Evolutionary conservation across 2,329 filamentous ascomycete species (phyloP).

Genomic region (Microcyclospora tardicrescens): DNA sequence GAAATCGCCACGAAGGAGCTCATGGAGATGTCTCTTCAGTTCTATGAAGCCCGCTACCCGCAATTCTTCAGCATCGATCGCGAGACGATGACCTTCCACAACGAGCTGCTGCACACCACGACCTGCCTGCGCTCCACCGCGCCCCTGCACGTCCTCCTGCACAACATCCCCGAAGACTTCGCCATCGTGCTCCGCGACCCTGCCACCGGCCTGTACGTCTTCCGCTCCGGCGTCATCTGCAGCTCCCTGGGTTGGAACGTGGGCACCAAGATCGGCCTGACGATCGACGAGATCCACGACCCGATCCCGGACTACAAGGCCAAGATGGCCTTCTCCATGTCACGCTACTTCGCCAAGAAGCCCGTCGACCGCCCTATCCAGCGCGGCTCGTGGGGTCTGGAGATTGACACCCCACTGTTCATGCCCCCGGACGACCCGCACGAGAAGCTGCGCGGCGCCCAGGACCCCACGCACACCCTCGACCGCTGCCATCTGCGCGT

Average conservation of each 20-base stretch:
- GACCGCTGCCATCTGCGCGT: slow-evolving; percentile 58
- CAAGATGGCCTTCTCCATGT: slow-evolving; percentile 82
- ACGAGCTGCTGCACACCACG: slow-evolving; percentile 51
- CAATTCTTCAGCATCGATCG: slow-evolving; percentile 52
- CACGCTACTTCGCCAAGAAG: slow-evolving; percentile 73
- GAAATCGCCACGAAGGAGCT: slow-evolving; percentile 72
- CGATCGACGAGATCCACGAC: slow-evolving; percentile 57
- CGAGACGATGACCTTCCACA: slow-evolving; percentile 48
- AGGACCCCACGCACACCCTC: slow-evolving; percentile 43
- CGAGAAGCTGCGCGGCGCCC: slow-evolving; percentile 44
- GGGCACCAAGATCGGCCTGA: slow-evolving; percentile 57
- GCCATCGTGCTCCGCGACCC: slow-evolving; percentile 62
- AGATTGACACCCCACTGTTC: slow-evolving; percentile 62
- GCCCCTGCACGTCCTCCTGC: slow-evolving; percentile 57
- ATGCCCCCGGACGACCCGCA: slow-evolving; percentile 57
- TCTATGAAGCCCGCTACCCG: slow-evolving; percentile 65
- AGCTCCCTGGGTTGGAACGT: slow-evolving; percentile 72
- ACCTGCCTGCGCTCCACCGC: slow-evolving; percentile 48
- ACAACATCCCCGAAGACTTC: slow-evolving; percentile 78
- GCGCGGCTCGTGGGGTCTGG: slow-evolving; percentile 72
- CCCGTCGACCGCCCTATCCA: slow-evolving; percentile 64
- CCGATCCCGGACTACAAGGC: slow-evolving; percentile 72
- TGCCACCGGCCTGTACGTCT: slow-evolving; percentile 55
- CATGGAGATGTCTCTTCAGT: slow-evolving; percentile 77
- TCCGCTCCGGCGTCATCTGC: slow-evolving; percentile 66